These are phyloP conservation scores for Paramecium tetraurelia DNA, from an alignment of 73 alveolate species.

Conservation along the genomic window DNA sequence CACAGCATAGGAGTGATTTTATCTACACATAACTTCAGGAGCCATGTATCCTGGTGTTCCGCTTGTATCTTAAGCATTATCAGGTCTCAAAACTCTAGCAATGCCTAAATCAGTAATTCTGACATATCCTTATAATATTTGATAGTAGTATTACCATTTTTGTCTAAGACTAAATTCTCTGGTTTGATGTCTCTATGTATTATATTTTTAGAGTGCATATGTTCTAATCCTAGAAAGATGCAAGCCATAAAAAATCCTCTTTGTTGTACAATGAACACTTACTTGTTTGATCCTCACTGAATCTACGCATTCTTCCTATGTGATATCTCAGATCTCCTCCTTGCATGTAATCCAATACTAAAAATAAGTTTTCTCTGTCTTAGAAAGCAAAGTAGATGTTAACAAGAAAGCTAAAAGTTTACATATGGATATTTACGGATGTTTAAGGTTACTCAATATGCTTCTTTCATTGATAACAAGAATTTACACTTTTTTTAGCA, in stretches of 20 bases:
- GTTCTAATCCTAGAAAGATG: conserved; percentile 68
- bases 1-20: conserved; percentile 87
- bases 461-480: conserved; percentile 55
- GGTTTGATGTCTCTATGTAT: conserved; percentile 87
- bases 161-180: conserved; percentile 77
- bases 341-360: conserved; percentile 82
- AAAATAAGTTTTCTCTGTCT: conserved; percentile 85
- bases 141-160: conserved; percentile 56
- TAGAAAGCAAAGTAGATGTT: conserved; percentile 91
- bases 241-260: conserved; percentile 76
- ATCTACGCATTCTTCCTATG: conserved; percentile 76
- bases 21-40: conserved; percentile 94
- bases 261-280: conserved; percentile 35
- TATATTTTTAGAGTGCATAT: conserved; percentile 68
- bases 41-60: conserved; percentile 96
- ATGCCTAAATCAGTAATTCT: conserved; percentile 87
- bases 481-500: conserved; percentile 56
- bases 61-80: conserved; percentile 79
- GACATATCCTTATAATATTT: conserved; percentile 54
- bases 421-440: conserved; percentile 42
- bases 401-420: conserved; percentile 70
- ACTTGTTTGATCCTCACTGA: conserved; percentile 89
- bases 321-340: conserved; percentile 96
- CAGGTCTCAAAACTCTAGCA: conserved; percentile 77
- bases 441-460: conserved; percentile 35